Percentiles rank a stretch among this genome's conserved stretches.
These are phyloP conservation scores for Citrus australasica DNA, from an alignment of 345 rosid species.

Conservation along the genomic window DNA sequence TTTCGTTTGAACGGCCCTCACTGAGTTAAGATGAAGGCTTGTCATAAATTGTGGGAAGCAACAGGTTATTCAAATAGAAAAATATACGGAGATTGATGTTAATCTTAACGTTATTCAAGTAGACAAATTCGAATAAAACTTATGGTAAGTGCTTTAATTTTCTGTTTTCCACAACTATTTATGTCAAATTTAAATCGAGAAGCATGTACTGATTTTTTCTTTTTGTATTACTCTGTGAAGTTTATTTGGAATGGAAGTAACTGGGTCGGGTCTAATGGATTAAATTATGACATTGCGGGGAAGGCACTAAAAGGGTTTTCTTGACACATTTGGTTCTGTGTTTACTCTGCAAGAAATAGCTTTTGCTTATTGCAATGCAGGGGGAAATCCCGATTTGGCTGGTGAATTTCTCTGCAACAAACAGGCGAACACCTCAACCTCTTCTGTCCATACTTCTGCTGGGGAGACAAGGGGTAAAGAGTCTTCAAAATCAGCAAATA, in stretches of 20 bases:
- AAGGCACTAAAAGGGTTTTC: conserved; percentile 25
- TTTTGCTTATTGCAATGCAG: conserved; percentile 26
- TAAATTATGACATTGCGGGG: conserved; percentile 27
- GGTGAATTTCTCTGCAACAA: neutral
- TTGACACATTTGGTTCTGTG: neutral
- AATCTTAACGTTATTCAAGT: no score
- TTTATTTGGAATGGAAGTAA: conserved; percentile 37
- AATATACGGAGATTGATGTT: no score
- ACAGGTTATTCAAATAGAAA: no score
- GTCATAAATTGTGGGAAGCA: no score
- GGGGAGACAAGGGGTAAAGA: conserved; percentile 7
- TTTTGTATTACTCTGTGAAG: neutral
- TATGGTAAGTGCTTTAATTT: neutral
- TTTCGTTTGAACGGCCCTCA: no score
- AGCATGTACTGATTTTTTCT: neutral
- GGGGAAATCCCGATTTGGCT: conserved; percentile 23
- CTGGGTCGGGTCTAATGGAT: conserved; percentile 18
- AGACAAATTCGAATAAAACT: no score
- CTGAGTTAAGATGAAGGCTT: no score
- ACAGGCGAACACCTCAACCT: conserved; percentile 17
- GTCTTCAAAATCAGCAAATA: conserved; percentile 13
- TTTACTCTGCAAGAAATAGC: conserved; percentile 43
- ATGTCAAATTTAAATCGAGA: neutral
- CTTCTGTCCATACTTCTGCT: conserved; percentile 9
- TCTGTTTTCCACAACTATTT: neutral